Evolutionary conservation across 805 yeast genomes (phyloP).

Genomic region (Cyberlindnera samutprakarnensis): DNA sequence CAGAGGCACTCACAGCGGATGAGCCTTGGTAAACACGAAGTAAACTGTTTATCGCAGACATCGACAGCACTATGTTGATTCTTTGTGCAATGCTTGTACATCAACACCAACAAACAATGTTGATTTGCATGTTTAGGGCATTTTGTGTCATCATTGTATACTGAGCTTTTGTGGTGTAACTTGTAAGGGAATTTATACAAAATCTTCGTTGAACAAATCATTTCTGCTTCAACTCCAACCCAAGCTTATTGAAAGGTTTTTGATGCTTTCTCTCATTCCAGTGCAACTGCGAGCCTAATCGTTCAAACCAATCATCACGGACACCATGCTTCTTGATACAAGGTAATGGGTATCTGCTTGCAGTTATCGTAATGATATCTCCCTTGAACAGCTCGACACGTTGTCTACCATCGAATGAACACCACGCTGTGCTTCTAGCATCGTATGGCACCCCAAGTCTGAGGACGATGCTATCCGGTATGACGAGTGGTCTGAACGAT

Average conservation of each 20-base stretch:
- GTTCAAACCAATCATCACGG: constrained; percentile 25
- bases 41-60: constrained; percentile 2
- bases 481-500: constrained; percentile 43
- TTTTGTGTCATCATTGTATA: no score
- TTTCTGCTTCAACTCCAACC: neutral
- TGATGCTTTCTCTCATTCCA: constrained; percentile 30
- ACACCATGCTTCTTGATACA: constrained; percentile 19
- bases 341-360: constrained; percentile 27
- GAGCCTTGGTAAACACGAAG: neutral
- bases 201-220: no score
- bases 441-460: constrained; percentile 28
- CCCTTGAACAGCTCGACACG: constrained; percentile 25
- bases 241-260: constrained; percentile 17
- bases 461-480: constrained; percentile 32
- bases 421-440: constrained; percentile 28
- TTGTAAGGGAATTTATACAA: no score
- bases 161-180: no score
- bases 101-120: no score
- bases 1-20: neutral
- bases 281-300: constrained; percentile 26
- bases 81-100: neutral
- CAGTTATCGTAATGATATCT: constrained; percentile 27
- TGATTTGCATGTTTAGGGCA: no score
- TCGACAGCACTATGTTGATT: neutral
- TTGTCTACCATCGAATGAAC: constrained; percentile 29